Base-by-base conservation (phyloP, 768 basidiomycete genomes). In the Saitozyma sp. region DNA sequence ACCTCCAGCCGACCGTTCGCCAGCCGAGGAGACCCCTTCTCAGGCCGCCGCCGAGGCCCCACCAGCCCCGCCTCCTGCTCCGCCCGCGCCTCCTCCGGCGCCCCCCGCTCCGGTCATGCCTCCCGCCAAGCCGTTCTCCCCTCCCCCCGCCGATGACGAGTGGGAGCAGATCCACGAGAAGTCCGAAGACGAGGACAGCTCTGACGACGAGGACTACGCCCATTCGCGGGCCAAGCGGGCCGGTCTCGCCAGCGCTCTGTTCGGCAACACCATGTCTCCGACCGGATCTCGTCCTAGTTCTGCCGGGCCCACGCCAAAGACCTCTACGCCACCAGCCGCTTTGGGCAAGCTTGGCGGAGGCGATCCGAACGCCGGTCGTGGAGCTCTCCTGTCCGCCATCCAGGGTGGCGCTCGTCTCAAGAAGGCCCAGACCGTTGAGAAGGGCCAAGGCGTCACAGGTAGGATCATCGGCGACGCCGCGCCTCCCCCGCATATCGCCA, bases 151-250 rank as follows among this genome's bases (percentile, higher is more conserved):
- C 40, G 88, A 89, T 1, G 89, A 90, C 16, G 91, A 92, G 54
- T 94, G 92, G 91, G 91, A 88, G 58, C 86, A 87, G n/a, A 82
- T 91, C 54, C 82, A 85, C 71, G 91, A 93, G 77, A 86, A 85
- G 49, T 84, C 75, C 42, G 75, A 84, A 14, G 63, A 62, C 8
- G 84, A 85, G 5, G 84, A 85, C 6, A 87, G 88, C 68, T 88
- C 86, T 65, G 88, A 86, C 56, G 91, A 92, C 58, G 92, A 92
- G 76, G 92, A 92, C 62, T 81, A 88, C 53, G 82, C 83, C n/a
- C 83, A 83, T 13, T 86, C 85, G 4, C 83, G 93, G 50, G 83
- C 82, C 55, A 85, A 83, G 16, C 84, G 90, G 14, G 84, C 84
- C 61, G 85, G 86, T 58, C 85, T 98, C 45, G 94, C 94, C 8